These are phyloP conservation scores for Auricularia heimuer DNA, from an alignment of 768 basidiomycete genomes.

Conservation along the genomic window DNA sequence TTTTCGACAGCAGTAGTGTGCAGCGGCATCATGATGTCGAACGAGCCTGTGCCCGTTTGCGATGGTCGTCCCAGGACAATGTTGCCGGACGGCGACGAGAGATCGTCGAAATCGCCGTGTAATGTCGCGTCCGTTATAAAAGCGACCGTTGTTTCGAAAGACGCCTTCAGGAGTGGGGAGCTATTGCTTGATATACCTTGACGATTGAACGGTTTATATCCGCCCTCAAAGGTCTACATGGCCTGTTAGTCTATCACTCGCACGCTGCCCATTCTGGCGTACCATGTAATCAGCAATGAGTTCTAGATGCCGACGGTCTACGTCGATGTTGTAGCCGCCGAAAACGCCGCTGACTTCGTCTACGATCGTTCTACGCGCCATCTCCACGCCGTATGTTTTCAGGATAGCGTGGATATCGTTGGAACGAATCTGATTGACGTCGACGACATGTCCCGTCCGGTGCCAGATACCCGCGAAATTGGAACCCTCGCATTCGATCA, in stretches of 20 bases:
- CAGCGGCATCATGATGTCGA: conserved; percentile 69
- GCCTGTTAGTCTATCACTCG: background rate
- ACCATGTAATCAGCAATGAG: conserved; percentile 99
- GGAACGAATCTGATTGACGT: conserved; percentile 75
- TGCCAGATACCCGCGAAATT: conserved; percentile 88
- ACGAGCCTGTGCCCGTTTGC: conserved; percentile 88
- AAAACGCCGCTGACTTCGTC: conserved; percentile 89
- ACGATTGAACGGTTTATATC: conserved; percentile 96
- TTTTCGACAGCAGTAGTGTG: background rate
- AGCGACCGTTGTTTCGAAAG: conserved; percentile 89
- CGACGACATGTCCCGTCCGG: conserved; percentile 47
- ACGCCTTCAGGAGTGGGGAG: conserved; percentile 94
- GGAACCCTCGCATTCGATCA: conserved; percentile 72
- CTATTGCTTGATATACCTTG: conserved; percentile 87
- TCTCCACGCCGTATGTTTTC: conserved; percentile 92
- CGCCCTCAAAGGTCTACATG: conserved; percentile 87
- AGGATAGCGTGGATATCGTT: conserved; percentile 93
- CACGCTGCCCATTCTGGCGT: conserved; percentile 18
- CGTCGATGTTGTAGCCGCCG: conserved; percentile 89
- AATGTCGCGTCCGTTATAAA: conserved; percentile 93
- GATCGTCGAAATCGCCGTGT: conserved; percentile 90
- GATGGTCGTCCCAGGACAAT: conserved; percentile 86
- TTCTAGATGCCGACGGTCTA: conserved; percentile 87
- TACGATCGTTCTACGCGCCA: conserved; percentile 85
- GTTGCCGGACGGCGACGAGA: conserved; percentile 81